Conservation (phyloP, 2,329 filamentous ascomycete species). For the Cercospora brassicicola region DNA sequence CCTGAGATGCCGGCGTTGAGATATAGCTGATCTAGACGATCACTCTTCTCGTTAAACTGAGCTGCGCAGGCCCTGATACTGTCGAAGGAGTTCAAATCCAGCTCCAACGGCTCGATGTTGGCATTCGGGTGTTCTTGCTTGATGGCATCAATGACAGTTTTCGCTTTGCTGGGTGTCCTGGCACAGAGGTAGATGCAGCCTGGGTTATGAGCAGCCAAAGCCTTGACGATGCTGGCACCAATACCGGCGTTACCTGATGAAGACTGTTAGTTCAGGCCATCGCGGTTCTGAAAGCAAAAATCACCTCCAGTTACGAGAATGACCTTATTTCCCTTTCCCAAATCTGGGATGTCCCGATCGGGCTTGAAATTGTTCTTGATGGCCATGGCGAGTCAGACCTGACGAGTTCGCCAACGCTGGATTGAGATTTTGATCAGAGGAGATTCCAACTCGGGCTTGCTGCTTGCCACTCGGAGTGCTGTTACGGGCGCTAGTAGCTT, state of each 20-base stretch:
- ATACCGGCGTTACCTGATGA: constrained; percentile 47
- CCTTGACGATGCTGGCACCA: constrained; percentile 48
- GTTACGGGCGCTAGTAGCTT: background rate
- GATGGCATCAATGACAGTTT: constrained; percentile 45
- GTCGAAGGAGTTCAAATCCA: constrained; percentile 54
- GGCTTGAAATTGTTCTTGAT: constrained; percentile 17
- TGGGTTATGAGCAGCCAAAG: constrained; percentile 48
- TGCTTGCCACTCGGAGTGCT: background rate
- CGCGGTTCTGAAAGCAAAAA: background rate
- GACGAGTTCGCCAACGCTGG: background rate
- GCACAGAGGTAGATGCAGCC: constrained; percentile 50
- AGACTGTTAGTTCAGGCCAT: background rate
- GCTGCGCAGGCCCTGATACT: constrained; percentile 50
- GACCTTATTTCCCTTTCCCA: constrained; percentile 45
- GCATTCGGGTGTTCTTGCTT: constrained; percentile 39
- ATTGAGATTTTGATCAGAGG: background rate
- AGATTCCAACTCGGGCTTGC: background rate
- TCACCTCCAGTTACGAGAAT: constrained; percentile 47
- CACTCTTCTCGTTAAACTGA: constrained; percentile 28
- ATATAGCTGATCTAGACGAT: constrained; percentile 46
- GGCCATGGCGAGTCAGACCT: constrained; percentile 25
- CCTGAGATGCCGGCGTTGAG: constrained; percentile 47
- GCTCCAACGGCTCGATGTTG: constrained; percentile 47
- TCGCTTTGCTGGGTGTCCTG: constrained; percentile 46
- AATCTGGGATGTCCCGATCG: constrained; percentile 43